Evolutionary conservation across 805 yeast species (phyloP).

Genomic region (Saturnispora kantuleensis): DNA sequence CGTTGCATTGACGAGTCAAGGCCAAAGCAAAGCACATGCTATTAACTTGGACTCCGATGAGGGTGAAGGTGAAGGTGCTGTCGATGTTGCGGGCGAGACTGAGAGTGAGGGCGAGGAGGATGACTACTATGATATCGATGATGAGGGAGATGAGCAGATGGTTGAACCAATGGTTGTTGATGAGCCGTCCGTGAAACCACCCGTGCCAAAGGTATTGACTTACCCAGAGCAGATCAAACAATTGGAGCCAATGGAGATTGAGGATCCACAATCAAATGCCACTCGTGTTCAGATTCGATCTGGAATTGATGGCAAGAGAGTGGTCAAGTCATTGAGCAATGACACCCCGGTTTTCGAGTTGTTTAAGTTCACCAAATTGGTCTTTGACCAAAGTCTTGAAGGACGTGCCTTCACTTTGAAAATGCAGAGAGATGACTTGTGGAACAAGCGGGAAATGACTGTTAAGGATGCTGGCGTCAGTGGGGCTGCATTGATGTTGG

Average conservation of each 20-base stretch:
- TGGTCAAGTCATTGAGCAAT: constrained; percentile 49
- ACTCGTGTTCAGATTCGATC: constrained; percentile 84
- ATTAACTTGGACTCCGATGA: constrained; percentile 32
- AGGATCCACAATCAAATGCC: constrained; percentile 48
- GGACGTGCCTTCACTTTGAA: constrained; percentile 46
- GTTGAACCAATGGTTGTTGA: constrained; percentile 1
- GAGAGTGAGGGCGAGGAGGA: constrained; percentile 19
- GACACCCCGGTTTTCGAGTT: constrained; percentile 47
- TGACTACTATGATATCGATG: constrained; percentile 8
- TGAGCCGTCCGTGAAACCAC: constrained; percentile 7
- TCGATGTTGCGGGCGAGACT: too few species aligned
- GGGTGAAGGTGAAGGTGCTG: constrained; percentile 16
- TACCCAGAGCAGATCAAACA: constrained; percentile 13
- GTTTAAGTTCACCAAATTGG: constrained; percentile 58
- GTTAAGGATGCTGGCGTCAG: constrained; percentile 69
- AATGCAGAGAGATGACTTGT: constrained; percentile 49
- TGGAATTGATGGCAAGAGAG: constrained; percentile 68
- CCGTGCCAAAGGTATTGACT: constrained; percentile 8
- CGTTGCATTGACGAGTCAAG: constrained; percentile 38
- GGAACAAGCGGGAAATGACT: constrained; percentile 41
- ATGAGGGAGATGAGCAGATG: constrained; percentile 10
- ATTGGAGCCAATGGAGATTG: constrained; percentile 30
- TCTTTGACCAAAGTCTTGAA: constrained; percentile 33
- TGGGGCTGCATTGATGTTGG: constrained; percentile 73
- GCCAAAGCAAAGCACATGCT: constrained; percentile 5